Evolutionary conservation across 2,329 filamentous ascomycete genomes (phyloP).

Genomic region (Colletotrichum ledebouriae): DNA sequence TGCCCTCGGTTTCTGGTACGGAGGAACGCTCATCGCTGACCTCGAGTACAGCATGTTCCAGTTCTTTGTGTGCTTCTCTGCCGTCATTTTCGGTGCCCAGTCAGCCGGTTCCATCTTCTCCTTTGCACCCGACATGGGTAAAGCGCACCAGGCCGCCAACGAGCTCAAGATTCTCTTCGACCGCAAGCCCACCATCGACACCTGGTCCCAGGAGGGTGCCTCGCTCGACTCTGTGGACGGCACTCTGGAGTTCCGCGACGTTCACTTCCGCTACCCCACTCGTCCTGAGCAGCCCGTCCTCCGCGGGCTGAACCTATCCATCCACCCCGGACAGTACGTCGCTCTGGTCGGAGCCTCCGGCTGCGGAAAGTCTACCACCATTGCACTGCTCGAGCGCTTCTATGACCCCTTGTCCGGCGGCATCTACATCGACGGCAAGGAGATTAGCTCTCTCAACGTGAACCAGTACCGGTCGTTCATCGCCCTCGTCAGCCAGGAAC

Average conservation of each 20-base stretch:
- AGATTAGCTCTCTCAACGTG: slow-evolving; percentile 85
- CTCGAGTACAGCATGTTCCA: slow-evolving; percentile 82
- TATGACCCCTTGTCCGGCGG: slow-evolving; percentile 89
- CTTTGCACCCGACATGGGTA: slow-evolving; percentile 92
- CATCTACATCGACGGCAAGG: slow-evolving; percentile 84
- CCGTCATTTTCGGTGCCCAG: slow-evolving; percentile 92
- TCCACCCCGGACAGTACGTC: slow-evolving; percentile 84
- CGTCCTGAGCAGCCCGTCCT: slow-evolving; percentile 93
- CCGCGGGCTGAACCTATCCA: slow-evolving; percentile 80
- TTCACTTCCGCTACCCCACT: slow-evolving; percentile 95
- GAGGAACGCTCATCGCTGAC: slow-evolving; percentile 79
- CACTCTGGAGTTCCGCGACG: slow-evolving; percentile 87
- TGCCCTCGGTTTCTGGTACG: slow-evolving; percentile 94
- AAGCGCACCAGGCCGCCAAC: slow-evolving; percentile 86
- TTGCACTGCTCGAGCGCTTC: slow-evolving; percentile 92
- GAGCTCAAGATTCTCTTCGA: slow-evolving; percentile 89
- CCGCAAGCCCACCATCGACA: slow-evolving; percentile 83
- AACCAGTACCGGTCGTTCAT: slow-evolving; percentile 88
- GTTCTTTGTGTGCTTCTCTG: slow-evolving; percentile 92
- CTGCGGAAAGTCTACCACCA: slow-evolving; percentile 94
- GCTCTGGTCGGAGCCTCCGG: slow-evolving; percentile 95
- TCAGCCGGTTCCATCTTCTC: slow-evolving; percentile 91
- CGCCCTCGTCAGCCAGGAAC: slow-evolving; percentile 93
- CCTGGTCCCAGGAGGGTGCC: slow-evolving; percentile 80
- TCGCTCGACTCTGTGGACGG: slow-evolving; percentile 76